phyloP scores from a whole-genome alignment of 2,329 filamentous ascomycete species.

The Hymenoscyphus fructigenus region DNA sequence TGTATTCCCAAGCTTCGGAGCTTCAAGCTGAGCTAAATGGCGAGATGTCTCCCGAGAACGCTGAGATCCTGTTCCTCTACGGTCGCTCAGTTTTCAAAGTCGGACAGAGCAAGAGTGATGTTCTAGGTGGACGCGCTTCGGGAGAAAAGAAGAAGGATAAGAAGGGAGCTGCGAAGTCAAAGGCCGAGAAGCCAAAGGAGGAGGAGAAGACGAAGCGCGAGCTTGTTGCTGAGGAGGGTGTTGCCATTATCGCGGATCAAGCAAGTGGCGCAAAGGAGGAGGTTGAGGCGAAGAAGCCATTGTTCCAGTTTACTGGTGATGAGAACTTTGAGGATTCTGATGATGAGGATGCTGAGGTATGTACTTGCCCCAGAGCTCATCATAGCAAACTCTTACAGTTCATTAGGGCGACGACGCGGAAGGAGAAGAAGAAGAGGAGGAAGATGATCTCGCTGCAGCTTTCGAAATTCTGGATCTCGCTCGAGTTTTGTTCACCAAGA shows the following conservation, averaged over 20 bases:
- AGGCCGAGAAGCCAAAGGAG: constrained; percentile 37
- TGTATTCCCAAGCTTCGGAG: constrained; percentile 85
- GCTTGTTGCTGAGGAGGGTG: constrained; percentile 47
- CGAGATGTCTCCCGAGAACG: constrained; percentile 86
- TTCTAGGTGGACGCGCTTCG: constrained; percentile 78
- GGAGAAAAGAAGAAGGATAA: constrained; percentile 51
- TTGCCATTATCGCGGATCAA: constrained; percentile 40
- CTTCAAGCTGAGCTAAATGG: constrained; percentile 90
- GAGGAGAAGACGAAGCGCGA: constrained; percentile 37
- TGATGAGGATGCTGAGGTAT: constrained; percentile 60
- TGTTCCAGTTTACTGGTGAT: constrained; percentile 91
- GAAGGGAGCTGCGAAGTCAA: constrained; percentile 43
- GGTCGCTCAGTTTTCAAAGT: constrained; percentile 92
- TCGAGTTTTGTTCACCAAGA: constrained; percentile 61
- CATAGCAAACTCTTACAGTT: constrained; percentile 43
- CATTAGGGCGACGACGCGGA: constrained; percentile 43
- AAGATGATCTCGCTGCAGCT: constrained; percentile 74
- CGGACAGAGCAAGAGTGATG: constrained; percentile 90
- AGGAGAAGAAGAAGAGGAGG: constrained; percentile 55
- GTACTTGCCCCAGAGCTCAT: constrained; percentile 47
- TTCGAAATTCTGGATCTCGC: constrained; percentile 84
- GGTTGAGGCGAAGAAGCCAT: constrained; percentile 62
- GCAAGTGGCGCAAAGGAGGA: constrained; percentile 37
- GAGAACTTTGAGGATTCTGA: constrained; percentile 89
- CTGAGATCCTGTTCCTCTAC: constrained; percentile 91